These are phyloP conservation scores for Backusella liffmaniae DNA, from an alignment of 192 early-diverging fungal species.

Conservation along the genomic window DNA sequence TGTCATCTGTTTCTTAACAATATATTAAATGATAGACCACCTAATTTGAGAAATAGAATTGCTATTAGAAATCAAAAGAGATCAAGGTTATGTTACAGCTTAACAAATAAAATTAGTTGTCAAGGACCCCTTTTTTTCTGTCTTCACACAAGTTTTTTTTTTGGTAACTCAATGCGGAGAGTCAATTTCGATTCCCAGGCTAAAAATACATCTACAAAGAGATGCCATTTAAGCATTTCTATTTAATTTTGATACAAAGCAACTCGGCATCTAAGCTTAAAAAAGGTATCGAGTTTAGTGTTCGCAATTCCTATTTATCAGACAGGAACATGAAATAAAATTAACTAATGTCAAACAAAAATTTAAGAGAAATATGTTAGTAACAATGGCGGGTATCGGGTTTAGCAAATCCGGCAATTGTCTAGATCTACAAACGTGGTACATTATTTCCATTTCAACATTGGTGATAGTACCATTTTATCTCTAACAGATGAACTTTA, in stretches of 20 bases:
- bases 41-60: neutral
- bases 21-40: neutral
- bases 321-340: neutral
- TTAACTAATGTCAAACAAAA: neutral
- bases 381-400: neutral
- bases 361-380: neutral
- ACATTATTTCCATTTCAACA: slow-evolving; percentile 1
- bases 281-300: neutral
- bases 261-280: neutral
- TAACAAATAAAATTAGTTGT: neutral
- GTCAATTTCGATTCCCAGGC: neutral
- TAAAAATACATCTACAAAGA: neutral
- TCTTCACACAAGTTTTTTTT: neutral
- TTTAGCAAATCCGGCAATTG: neutral
- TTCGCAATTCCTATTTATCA: neutral
- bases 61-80: neutral
- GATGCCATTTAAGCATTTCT: neutral
- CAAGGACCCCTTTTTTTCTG: neutral
- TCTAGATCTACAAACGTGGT: neutral
- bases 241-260: neutral
- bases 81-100: neutral
- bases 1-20: no score
- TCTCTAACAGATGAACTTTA: neutral
- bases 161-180: neutral
- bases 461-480: neutral